Conservation (phyloP, 2,329 filamentous ascomycete species). For the Pseudogymnoascus sp. region DNA sequence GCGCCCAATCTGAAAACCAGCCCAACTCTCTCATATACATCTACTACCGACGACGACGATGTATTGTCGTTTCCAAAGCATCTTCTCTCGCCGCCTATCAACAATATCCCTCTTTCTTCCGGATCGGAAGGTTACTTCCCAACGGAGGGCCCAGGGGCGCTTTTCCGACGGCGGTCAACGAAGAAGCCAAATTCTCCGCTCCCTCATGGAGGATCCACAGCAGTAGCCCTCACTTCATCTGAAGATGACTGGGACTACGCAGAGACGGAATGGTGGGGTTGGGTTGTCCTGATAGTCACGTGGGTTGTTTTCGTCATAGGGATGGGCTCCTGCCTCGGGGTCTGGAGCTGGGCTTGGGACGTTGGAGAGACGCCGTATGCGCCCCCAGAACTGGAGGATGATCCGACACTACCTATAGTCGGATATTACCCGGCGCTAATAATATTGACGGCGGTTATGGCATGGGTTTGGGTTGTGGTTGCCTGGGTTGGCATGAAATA, state of each 20-base stretch:
- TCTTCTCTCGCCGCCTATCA: slow-evolving; percentile 37
- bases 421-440: slow-evolving; percentile 95
- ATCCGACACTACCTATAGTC: slow-evolving; percentile 87
- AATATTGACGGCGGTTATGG: slow-evolving; percentile 89
- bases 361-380: slow-evolving; percentile 94
- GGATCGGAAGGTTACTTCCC: slow-evolving; percentile 58
- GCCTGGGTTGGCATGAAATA: slow-evolving; percentile 99
- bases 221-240: slow-evolving; percentile 34
- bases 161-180: slow-evolving; percentile 24
- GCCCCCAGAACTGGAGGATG: slow-evolving; percentile 89
- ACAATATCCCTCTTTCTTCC: slow-evolving; percentile 38
- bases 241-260: slow-evolving; percentile 75
- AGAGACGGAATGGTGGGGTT: slow-evolving; percentile 97
- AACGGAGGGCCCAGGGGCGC: slow-evolving; percentile 30
- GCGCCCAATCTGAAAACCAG: slow-evolving; percentile 33
- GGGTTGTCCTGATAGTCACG: slow-evolving; percentile 81
- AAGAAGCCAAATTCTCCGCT: slow-evolving; percentile 48
- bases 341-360: slow-evolving; percentile 99
- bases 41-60: slow-evolving; percentile 81
- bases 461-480: slow-evolving; percentile 96
- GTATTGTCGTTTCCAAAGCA: slow-evolving; percentile 53
- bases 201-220: slow-evolving; percentile 45
- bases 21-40: slow-evolving; percentile 54
- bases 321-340: slow-evolving; percentile 88
- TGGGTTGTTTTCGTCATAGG: slow-evolving; percentile 95